A percentile compares a stretch with the other conserved stretches of the same genome.
These are phyloP conservation scores for Sarocladiaceae sp. DNA, from an alignment of 2,329 filamentous ascomycete species.

Conservation along the genomic window DNA sequence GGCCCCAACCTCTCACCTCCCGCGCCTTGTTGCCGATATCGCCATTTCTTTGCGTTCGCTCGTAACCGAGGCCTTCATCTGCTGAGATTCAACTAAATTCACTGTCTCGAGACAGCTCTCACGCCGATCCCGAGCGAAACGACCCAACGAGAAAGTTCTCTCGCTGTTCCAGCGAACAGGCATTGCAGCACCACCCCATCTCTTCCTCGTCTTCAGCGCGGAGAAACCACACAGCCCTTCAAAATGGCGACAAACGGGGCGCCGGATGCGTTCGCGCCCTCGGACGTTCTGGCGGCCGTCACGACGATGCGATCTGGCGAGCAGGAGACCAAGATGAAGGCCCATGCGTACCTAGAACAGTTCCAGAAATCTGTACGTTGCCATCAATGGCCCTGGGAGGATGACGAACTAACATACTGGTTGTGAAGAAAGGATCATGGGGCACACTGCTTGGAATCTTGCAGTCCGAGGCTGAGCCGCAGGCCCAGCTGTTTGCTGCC, in stretches of 20 bases:
- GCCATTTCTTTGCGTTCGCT: background rate
- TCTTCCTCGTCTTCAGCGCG: slow-evolving; percentile 11
- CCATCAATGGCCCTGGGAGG: background rate
- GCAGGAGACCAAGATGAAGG: slow-evolving; percentile 77
- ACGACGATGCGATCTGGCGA: slow-evolving; percentile 86
- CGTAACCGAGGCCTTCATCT: too few relatives aligned
- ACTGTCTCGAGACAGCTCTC: background rate
- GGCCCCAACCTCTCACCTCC: background rate
- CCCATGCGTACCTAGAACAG: slow-evolving; percentile 82
- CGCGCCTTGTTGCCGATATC: background rate
- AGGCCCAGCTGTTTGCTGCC: slow-evolving; percentile 90
- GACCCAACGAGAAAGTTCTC: slow-evolving; percentile 7
- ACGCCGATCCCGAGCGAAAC: background rate
- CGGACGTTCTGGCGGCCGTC: slow-evolving; percentile 74
- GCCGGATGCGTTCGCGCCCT: slow-evolving; percentile 68
- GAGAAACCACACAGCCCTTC: slow-evolving; percentile 8
- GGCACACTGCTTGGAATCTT: slow-evolving; percentile 79
- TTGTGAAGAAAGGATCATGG: slow-evolving; percentile 79
- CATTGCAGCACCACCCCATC: slow-evolving; percentile 5
- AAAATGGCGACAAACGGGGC: slow-evolving; percentile 61
- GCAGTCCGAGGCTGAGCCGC: slow-evolving; percentile 71
- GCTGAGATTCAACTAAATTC: too few relatives aligned
- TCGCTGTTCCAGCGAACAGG: background rate
- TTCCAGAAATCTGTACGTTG: slow-evolving; percentile 90
- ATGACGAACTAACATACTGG: slow-evolving; percentile 12